These are phyloP conservation scores for Debaryomyces psychrophilus DNA, from an alignment of 1,139 yeast species.

Conservation along the genomic window DNA sequence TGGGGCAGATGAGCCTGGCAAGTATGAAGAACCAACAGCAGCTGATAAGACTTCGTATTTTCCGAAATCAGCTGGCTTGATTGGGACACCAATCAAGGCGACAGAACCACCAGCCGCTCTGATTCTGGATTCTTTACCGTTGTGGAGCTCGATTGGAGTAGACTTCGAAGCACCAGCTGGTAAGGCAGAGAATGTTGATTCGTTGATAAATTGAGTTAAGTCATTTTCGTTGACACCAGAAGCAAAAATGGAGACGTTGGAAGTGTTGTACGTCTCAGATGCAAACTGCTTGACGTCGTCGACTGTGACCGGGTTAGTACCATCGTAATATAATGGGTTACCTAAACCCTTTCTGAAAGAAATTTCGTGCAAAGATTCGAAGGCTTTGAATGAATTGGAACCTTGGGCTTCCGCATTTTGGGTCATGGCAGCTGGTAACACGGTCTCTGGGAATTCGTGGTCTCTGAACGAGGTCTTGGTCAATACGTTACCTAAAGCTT, in stretches of 20 bases:
- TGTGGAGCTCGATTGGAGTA: constrained; percentile 46
- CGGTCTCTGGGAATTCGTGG: constrained; percentile 82
- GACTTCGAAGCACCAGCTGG: constrained; percentile 58
- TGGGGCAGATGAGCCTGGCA: constrained; percentile 51
- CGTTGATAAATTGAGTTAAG: constrained; percentile 65
- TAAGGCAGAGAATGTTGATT: constrained; percentile 67
- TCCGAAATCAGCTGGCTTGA: constrained; percentile 63
- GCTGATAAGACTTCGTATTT: constrained; percentile 74
- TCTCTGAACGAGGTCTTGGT: constrained; percentile 75
- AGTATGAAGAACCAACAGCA: constrained; percentile 67
- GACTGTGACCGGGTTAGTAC: constrained; percentile 56
- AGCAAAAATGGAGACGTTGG: constrained; percentile 72
- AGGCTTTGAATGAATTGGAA: constrained; percentile 61
- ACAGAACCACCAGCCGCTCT: constrained; percentile 68
- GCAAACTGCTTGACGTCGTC: constrained; percentile 75
- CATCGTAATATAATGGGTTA: constrained; percentile 76
- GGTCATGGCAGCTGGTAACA: constrained; percentile 73
- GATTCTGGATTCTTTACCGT: constrained; percentile 77
- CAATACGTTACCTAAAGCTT: constrained; percentile 78
- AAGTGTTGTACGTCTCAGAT: constrained; percentile 65
- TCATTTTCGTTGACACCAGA: constrained; percentile 77
- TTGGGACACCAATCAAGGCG: constrained; percentile 84
- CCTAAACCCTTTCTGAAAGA: constrained; percentile 92
- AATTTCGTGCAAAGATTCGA: constrained; percentile 78
- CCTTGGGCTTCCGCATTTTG: constrained; percentile 52